Evolutionary conservation across 2,329 filamentous ascomycete species (phyloP).

Genomic region (Monosporascus sp.): DNA sequence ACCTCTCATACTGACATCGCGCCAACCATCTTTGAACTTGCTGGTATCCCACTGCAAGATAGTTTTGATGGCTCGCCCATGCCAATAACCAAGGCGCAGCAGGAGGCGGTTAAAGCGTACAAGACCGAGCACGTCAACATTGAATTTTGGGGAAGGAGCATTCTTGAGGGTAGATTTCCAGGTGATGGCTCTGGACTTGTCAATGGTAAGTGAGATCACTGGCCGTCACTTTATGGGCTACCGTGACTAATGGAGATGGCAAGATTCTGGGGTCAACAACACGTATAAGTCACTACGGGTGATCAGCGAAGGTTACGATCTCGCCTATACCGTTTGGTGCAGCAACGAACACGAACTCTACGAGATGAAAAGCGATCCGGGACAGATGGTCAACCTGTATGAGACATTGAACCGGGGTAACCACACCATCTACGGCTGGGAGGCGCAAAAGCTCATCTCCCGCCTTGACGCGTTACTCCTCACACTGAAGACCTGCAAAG

Average conservation of each 20-base stretch:
- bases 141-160: constrained; percentile 34
- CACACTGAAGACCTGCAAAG: constrained; percentile 15
- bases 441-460: constrained; percentile 1
- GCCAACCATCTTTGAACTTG: constrained; percentile 35
- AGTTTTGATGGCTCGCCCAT: constrained; percentile 14
- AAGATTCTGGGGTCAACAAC: constrained; percentile 19
- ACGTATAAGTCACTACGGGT: constrained; percentile 42
- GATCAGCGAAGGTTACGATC: constrained; percentile 20
- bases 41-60: constrained; percentile 5
- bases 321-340: constrained; percentile 53
- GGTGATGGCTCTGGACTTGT: no score
- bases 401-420: background rate
- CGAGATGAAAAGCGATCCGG: constrained; percentile 32
- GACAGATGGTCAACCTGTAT: constrained; percentile 9
- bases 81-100: constrained; percentile 16
- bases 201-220: no score
- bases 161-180: constrained; percentile 7
- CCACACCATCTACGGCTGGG: background rate
- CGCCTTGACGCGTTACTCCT: constrained; percentile 16
- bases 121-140: constrained; percentile 36
- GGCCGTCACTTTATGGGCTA: no score
- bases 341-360: constrained; percentile 50
- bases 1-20: constrained; percentile 42
- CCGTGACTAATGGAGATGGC: no score
- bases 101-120: background rate